Base-by-base conservation (phyloP, 2,329 filamentous ascomycete genomes). In the Pleomassaria siparia region DNA sequence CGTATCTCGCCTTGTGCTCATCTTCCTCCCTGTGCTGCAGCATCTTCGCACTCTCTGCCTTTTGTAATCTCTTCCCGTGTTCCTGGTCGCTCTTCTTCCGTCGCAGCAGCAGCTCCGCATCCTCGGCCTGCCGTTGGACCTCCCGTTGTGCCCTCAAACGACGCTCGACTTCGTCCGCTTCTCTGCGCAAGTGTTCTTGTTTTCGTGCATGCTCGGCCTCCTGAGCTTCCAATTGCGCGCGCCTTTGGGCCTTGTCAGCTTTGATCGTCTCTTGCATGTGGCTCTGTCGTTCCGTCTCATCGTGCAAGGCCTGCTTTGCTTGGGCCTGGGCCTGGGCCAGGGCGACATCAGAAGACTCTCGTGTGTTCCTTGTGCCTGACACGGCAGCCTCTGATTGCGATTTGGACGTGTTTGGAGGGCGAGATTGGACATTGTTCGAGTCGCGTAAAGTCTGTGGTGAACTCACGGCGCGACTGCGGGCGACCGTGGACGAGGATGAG, bases 191-290 rank as follows among this genome's bases (percentile, higher is more conserved):
- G 44, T 49, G 50, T 35, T 69, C 66, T 20, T 58, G 44, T 32
- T 56, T 57, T 32, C 64, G n/a, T n/a, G n/a, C 60, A 9, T 62
- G 47, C 46, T 67, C 64, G 7, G 60, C 63, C 40, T 66, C 54
- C 48, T 61, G 61, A 10, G 63, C 67, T 46, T 66, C 60, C 35
- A 49, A 47, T 50, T 56, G 56, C 18, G 62, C 63, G 22, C 56
- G 57, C 41, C n/a, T n/a, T n/a, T n/a, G n/a, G n/a, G n/a, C n/a
- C n/a, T 64, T 65, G 41, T 71, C 67, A 7, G 65, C 66, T 29
- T 64, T 66, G 15, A 69, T 29, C 43, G 56, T 51, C 47, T 54
- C 57, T 28, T 56, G 64, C 36, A 57, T 37, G 36, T 40, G 41
- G 28, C 28, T 18, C 29, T 53, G 53, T 2, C 53, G 50, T 28